phyloP scores from a whole-genome alignment of 176 grass and related monocot species.

The Saccharum spontaneum region DNA sequence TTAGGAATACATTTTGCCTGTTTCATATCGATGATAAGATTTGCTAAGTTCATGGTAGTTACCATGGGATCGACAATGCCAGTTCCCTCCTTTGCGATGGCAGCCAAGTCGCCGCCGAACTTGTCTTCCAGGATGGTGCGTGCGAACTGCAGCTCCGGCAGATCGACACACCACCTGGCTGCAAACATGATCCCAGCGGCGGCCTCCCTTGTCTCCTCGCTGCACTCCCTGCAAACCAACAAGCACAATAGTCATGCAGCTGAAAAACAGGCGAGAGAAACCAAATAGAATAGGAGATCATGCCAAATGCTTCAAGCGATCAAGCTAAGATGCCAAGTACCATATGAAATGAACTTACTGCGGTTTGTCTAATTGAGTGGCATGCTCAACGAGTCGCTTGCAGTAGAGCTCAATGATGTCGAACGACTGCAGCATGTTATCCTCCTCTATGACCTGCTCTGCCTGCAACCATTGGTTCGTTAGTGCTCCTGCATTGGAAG shows the following conservation, averaged over 20 bases:
- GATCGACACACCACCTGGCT: conserved; percentile 34
- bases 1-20: neutral
- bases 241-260: neutral
- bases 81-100: conserved; percentile 21
- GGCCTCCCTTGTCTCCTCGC: conserved; percentile 35
- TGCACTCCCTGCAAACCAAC: conserved; percentile 31
- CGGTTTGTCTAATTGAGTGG: conserved; percentile 26
- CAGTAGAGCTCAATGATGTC: conserved; percentile 48
- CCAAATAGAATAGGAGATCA: neutral
- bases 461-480: conserved; percentile 17
- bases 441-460: conserved; percentile 46
- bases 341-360: neutral
- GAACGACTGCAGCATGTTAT: conserved; percentile 45
- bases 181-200: conserved; percentile 38
- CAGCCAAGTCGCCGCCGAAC: conserved; percentile 32
- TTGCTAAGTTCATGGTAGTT: neutral
- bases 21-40: neutral
- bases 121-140: conserved; percentile 40
- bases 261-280: too few species aligned
- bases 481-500: neutral
- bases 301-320: neutral
- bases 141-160: conserved; percentile 41
- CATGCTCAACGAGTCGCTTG: conserved; percentile 38
- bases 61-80: conserved; percentile 35
- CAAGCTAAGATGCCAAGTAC: neutral